Conservation (phyloP, 2,329 filamentous ascomycete species). For the Diaporthe sp. region DNA sequence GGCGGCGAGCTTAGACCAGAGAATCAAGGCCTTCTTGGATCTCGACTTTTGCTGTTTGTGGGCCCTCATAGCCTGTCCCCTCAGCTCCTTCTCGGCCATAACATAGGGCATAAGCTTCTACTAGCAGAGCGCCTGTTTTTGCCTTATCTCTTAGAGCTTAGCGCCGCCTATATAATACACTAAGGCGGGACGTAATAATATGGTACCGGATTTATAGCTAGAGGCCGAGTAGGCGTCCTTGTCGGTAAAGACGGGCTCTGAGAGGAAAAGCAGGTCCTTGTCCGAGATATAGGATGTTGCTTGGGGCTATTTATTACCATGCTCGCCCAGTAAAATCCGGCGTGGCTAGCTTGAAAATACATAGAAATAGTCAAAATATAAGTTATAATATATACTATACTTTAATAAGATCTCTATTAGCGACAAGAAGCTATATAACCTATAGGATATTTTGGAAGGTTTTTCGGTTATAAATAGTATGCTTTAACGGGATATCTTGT, state of each 20-base stretch:
- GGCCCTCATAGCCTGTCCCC: slow-evolving; percentile 54
- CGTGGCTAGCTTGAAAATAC: slow-evolving; percentile 70
- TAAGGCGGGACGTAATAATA: slow-evolving; percentile 46
- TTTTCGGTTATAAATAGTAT: slow-evolving; percentile 39
- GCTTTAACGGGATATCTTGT: slow-evolving; percentile 35
- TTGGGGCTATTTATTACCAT: slow-evolving; percentile 50
- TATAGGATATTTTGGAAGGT: slow-evolving; percentile 53
- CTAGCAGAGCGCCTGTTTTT: slow-evolving; percentile 61
- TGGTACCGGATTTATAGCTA: slow-evolving; percentile 54
- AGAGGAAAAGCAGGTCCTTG: too few species aligned
- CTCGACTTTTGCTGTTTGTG: slow-evolving; percentile 47
- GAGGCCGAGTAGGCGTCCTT: slow-evolving; percentile 60
- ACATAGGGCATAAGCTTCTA: slow-evolving; percentile 62
- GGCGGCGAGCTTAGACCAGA: slow-evolving; percentile 57
- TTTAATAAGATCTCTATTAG: slow-evolving; percentile 57
- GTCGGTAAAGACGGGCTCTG: too few species aligned
- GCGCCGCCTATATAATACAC: slow-evolving; percentile 53
- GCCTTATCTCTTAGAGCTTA: slow-evolving; percentile 61
- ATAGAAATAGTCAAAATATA: slow-evolving; percentile 56
- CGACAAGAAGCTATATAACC: slow-evolving; percentile 59
- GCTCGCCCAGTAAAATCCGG: slow-evolving; percentile 60
- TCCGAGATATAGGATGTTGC: slow-evolving; percentile 70
- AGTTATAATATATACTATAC: slow-evolving; percentile 39
- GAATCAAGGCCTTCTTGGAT: slow-evolving; percentile 55
- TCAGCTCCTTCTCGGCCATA: slow-evolving; percentile 64